Conservation (phyloP, 2,329 filamentous ascomycete genomes). For the Stylonectria norvegica region DNA sequence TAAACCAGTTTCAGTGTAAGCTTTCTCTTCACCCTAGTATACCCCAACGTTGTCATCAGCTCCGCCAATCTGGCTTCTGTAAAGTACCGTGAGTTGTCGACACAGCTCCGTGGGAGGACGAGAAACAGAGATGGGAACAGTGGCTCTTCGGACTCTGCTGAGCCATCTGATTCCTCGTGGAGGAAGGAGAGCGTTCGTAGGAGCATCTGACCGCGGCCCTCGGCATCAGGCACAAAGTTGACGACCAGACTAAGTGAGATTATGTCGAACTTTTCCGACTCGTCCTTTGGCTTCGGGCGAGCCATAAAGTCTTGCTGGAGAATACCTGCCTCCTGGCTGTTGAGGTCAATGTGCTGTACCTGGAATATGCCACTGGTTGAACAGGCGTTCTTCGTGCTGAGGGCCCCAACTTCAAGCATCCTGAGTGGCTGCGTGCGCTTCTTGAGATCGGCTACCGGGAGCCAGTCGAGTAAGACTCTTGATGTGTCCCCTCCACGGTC, state of each 20-base stretch:
- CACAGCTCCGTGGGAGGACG: slow-evolving; percentile 82
- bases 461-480: slow-evolving; percentile 61
- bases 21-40: slow-evolving; percentile 62
- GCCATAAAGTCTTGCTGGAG: slow-evolving; percentile 92
- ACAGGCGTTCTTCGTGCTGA: slow-evolving; percentile 82
- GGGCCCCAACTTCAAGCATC: slow-evolving; percentile 84
- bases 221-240: slow-evolving; percentile 84
- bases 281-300: slow-evolving; percentile 64
- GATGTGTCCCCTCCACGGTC: slow-evolving; percentile 68
- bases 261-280: slow-evolving; percentile 73
- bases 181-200: slow-evolving; percentile 70
- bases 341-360: slow-evolving; percentile 82
- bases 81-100: slow-evolving; percentile 88
- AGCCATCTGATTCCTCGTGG: slow-evolving; percentile 26
- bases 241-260: slow-evolving; percentile 89
- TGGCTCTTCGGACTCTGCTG: slow-evolving; percentile 25
- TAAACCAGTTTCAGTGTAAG: slow-evolving; percentile 81
- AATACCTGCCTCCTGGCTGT: slow-evolving; percentile 80
- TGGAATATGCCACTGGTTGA: slow-evolving; percentile 68
- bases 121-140: slow-evolving; percentile 74
- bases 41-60: slow-evolving; percentile 79
- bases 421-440: slow-evolving; percentile 39
- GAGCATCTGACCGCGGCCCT: slow-evolving; percentile 79
- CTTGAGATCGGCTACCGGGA: slow-evolving; percentile 36
- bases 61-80: slow-evolving; percentile 63